phyloP scores from a whole-genome alignment of 495 filamentous ascomycete species.

The Aspergillus panamensis region DNA sequence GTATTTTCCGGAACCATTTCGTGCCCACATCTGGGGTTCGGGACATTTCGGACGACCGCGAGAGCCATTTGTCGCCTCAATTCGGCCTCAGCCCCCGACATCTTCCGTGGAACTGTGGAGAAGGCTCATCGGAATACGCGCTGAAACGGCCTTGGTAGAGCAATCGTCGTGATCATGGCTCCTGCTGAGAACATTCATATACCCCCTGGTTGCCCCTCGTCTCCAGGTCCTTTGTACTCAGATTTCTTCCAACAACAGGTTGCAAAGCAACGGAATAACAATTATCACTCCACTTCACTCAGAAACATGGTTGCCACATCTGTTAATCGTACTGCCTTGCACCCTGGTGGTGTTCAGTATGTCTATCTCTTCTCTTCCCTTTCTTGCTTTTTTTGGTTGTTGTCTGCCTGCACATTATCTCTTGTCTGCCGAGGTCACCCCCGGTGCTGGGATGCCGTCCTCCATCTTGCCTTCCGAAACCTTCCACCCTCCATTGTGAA shows the following conservation, averaged over 20 bases:
- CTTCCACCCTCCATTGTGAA: not conserved
- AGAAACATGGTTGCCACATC: slow-evolving; percentile 66
- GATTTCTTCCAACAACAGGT: slow-evolving; percentile 60
- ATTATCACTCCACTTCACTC: slow-evolving; percentile 60
- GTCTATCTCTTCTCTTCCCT: slow-evolving; percentile 39
- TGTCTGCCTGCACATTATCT: not conserved
- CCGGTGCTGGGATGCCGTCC: not conserved
- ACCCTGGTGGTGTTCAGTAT: slow-evolving; percentile 90
- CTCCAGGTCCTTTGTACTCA: slow-evolving; percentile 50
- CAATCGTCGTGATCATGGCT: slow-evolving; percentile 32
- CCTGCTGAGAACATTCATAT: slow-evolving; percentile 46
- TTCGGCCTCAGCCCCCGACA: slow-evolving; percentile 42
- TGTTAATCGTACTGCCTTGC: slow-evolving; percentile 85
- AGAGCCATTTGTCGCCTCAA: slow-evolving; percentile 35
- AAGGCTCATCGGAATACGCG: slow-evolving; percentile 27
- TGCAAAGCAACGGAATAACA: slow-evolving; percentile 58
- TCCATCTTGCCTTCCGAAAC: not conserved
- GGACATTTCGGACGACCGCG: slow-evolving; percentile 37
- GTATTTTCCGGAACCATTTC: slow-evolving; percentile 36
- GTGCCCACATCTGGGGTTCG: slow-evolving; percentile 41
- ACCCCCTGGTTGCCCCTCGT: slow-evolving; percentile 41
- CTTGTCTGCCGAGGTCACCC: not conserved
- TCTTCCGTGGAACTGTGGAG: slow-evolving; percentile 48
- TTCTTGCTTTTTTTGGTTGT: slow-evolving; percentile 14
- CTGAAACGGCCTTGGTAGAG: slow-evolving; percentile 30